Percentiles rank a stretch among this genome's conserved stretches.
These are phyloP conservation scores for Bryoglossum gracile DNA, from an alignment of 495 filamentous ascomycete genomes.

Conservation along the genomic window DNA sequence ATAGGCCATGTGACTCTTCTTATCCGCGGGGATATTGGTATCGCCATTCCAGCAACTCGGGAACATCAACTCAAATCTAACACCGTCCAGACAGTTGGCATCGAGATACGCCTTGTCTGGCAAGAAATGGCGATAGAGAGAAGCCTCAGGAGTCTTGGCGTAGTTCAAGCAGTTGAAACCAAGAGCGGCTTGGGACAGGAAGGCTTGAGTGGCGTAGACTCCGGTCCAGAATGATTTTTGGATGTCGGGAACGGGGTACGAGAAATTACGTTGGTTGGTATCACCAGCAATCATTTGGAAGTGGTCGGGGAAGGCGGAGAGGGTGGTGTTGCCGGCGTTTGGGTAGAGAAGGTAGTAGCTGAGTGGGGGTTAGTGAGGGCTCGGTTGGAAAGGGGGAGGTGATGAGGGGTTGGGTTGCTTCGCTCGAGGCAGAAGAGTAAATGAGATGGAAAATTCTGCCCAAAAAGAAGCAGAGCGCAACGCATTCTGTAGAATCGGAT, in stretches of 20 bases:
- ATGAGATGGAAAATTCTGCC: no score
- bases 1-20: slow-evolving; percentile 58
- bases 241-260: slow-evolving; percentile 61
- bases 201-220: slow-evolving; percentile 47
- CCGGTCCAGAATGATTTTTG: slow-evolving; percentile 61
- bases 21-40: slow-evolving; percentile 37
- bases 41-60: slow-evolving; percentile 69
- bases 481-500: no score
- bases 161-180: slow-evolving; percentile 95
- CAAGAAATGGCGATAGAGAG: slow-evolving; percentile 72
- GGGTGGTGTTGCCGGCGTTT: slow-evolving; percentile 40
- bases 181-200: slow-evolving; percentile 70
- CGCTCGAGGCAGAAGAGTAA: not conserved
- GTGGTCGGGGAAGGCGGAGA: slow-evolving; percentile 67
- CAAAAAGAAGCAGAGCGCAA: no score
- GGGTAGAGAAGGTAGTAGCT: slow-evolving; percentile 71
- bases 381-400: not conserved
- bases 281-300: slow-evolving; percentile 89
- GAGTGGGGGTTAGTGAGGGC: slow-evolving; percentile 14
- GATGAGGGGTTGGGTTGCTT: not conserved
- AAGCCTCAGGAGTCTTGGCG: slow-evolving; percentile 48
- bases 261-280: slow-evolving; percentile 59
- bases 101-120: slow-evolving; percentile 76
- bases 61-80: slow-evolving; percentile 66
- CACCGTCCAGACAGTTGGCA: slow-evolving; percentile 63